A percentile compares a stretch with the other conserved stretches of the same genome.
Evolutionary conservation across 352 stramenopile species (phyloP).

Genomic region (Pythium phragmiticola): DNA sequence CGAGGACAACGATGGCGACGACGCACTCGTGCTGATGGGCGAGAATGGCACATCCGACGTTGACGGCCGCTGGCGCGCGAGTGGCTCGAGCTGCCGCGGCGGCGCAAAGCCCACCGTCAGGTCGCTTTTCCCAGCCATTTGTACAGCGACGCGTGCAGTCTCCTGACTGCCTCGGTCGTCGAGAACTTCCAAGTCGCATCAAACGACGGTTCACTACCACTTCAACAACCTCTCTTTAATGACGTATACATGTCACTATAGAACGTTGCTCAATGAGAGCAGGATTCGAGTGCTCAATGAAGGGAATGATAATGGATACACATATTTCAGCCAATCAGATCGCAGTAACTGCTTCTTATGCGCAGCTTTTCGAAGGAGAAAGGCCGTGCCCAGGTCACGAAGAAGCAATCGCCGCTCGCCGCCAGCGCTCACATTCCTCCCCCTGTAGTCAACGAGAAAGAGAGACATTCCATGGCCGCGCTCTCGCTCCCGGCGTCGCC

Average conservation of each 20-base stretch:
- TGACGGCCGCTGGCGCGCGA: slow-evolving; percentile 9
- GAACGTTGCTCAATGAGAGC: slow-evolving; percentile 10
- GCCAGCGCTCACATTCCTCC: background rate
- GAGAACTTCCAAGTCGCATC: background rate
- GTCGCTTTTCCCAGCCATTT: background rate
- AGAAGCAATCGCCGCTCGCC: background rate
- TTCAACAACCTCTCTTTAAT: slow-evolving; percentile 7
- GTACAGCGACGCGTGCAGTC: background rate
- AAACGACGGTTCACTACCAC: background rate
- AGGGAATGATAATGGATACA: slow-evolving; percentile 5
- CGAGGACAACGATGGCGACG: background rate
- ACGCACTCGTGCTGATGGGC: slow-evolving; percentile 16
- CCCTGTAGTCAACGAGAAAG: background rate
- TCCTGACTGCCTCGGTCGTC: background rate
- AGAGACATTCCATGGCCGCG: slow-evolving; percentile 1
- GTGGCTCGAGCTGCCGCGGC: slow-evolving; percentile 31
- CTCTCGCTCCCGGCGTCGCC: slow-evolving; percentile 1
- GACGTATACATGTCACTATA: slow-evolving; percentile 5
- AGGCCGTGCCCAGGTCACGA: slow-evolving; percentile 6
- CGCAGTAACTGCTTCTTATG: slow-evolving; percentile 22
- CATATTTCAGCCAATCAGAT: slow-evolving; percentile 24
- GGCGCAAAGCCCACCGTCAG: background rate
- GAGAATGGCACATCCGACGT: slow-evolving; percentile 5
- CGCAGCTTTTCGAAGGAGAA: slow-evolving; percentile 8
- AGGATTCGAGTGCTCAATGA: slow-evolving; percentile 11